Evolutionary conservation across 164 flowering plant genomes (phyloP).

Genomic region (Kalanchoe fedtschenkoi): DNA sequence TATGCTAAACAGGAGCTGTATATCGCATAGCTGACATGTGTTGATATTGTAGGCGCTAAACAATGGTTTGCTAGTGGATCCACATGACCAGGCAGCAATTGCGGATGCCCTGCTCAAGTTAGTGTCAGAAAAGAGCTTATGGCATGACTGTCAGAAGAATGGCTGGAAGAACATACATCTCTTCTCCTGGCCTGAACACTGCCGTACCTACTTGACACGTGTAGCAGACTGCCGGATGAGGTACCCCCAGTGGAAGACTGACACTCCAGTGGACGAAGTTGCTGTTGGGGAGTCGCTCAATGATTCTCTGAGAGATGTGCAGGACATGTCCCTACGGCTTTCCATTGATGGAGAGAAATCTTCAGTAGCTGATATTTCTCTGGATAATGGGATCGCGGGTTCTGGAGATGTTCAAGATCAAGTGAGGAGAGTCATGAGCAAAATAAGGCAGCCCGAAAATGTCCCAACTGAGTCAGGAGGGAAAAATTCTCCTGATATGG

Average conservation of each 20-base stretch:
- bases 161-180: constrained; percentile 93
- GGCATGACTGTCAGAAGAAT: constrained; percentile 76
- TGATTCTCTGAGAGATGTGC: constrained; percentile 82
- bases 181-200: constrained; percentile 97
- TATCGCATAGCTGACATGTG: constrained; percentile 1
- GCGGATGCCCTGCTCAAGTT: constrained; percentile 80
- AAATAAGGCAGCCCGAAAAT: constrained; percentile 35
- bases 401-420: constrained; percentile 59
- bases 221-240: constrained; percentile 91
- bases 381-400: constrained; percentile 25
- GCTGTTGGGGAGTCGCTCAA: constrained; percentile 52
- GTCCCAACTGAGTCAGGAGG: constrained; percentile 22
- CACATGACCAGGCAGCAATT: constrained; percentile 76
- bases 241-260: constrained; percentile 89
- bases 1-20: background rate
- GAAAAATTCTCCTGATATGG: constrained; percentile 28
- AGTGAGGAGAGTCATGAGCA: constrained; percentile 59
- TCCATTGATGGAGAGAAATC: constrained; percentile 82
- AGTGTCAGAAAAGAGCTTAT: constrained; percentile 81
- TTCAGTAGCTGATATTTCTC: constrained; percentile 37
- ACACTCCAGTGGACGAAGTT: constrained; percentile 61
- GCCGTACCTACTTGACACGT: constrained; percentile 86
- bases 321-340: constrained; percentile 82
- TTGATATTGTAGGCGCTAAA: constrained; percentile 54
- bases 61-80: constrained; percentile 92